A percentile compares a stretch with the other conserved stretches of the same genome.
These are phyloP conservation scores for Creolimax fragrantissima DNA, from an alignment of 78 protist genomes.

Conservation along the genomic window DNA sequence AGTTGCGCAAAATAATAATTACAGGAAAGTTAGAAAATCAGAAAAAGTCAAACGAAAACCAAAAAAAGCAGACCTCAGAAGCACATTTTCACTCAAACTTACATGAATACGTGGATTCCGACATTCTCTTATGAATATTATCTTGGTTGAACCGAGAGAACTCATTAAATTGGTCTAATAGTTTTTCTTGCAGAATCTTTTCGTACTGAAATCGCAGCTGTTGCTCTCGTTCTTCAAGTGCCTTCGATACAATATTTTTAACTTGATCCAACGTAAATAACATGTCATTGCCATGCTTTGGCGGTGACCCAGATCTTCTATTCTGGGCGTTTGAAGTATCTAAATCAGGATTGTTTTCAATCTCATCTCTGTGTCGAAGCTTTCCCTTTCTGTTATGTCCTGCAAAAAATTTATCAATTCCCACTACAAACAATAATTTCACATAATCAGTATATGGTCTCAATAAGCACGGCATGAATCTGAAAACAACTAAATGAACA, in stretches of 20 bases:
- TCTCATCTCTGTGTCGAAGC: background rate
- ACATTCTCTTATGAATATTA: background rate
- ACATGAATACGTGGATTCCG: background rate
- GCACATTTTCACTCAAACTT: background rate
- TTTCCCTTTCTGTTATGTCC: background rate
- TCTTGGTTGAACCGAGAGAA: slow-evolving; percentile 7
- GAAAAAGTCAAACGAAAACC: background rate
- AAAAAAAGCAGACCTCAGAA: background rate
- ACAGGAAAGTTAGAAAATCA: background rate
- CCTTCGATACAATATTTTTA: background rate
- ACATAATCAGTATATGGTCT: background rate
- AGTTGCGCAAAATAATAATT: background rate
- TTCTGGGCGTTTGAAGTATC: background rate
- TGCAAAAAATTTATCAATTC: background rate
- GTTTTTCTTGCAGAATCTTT: background rate
- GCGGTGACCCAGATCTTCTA: background rate
- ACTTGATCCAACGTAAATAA: slow-evolving; percentile 12
- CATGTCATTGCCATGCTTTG: background rate
- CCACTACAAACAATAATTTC: background rate
- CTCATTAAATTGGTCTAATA: background rate
- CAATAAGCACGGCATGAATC: background rate
- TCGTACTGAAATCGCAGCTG: background rate
- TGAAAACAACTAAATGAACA: too few species aligned
- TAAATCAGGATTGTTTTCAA: background rate
- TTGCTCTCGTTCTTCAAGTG: background rate